Evolutionary conservation across 139 green algal genomes (phyloP).

Genomic region (Chlamydomonas applanata): DNA sequence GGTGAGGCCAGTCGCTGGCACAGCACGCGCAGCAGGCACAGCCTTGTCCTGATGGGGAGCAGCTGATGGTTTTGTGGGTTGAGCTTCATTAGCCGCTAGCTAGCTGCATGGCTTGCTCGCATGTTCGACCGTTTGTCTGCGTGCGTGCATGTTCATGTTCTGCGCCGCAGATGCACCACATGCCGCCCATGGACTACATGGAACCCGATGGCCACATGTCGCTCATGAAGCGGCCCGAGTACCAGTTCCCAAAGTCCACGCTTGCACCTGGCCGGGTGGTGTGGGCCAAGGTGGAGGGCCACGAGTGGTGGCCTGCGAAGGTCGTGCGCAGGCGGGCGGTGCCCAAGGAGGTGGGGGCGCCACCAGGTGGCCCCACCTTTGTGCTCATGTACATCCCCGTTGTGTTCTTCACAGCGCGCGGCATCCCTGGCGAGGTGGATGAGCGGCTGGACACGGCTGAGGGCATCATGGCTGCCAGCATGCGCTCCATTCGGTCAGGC

Average conservation of each 20-base stretch:
- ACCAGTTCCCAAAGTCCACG: constrained; percentile 31
- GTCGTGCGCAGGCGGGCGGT: constrained; percentile 80
- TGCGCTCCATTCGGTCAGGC: constrained; percentile 40
- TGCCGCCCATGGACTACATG: too few relatives aligned
- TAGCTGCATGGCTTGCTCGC: neutral
- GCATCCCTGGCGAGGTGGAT: constrained; percentile 79
- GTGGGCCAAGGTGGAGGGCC: constrained; percentile 92
- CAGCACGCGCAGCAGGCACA: too few relatives aligned
- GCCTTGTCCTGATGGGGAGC: too few relatives aligned
- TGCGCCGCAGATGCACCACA: too few relatives aligned
- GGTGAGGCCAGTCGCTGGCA: too few relatives aligned
- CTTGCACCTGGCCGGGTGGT: constrained; percentile 75
- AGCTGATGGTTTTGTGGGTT: too few relatives aligned
- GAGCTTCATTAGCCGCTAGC: too few relatives aligned
- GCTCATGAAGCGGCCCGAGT: constrained; percentile 27
- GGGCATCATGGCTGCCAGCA: constrained; percentile 48
- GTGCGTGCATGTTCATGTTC: too few relatives aligned
- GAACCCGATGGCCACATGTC: too few relatives aligned
- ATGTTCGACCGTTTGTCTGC: too few relatives aligned
- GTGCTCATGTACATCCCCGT: constrained; percentile 76
- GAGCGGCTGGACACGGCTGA: constrained; percentile 50
- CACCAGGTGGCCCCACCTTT: constrained; percentile 50
- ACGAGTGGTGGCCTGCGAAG: constrained; percentile 89
- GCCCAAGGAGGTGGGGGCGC: constrained; percentile 72
- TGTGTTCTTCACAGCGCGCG: constrained; percentile 84